These are phyloP conservation scores for Crepidotus sp. DNA, from an alignment of 1,284 basidiomycete genomes.

Conservation along the genomic window DNA sequence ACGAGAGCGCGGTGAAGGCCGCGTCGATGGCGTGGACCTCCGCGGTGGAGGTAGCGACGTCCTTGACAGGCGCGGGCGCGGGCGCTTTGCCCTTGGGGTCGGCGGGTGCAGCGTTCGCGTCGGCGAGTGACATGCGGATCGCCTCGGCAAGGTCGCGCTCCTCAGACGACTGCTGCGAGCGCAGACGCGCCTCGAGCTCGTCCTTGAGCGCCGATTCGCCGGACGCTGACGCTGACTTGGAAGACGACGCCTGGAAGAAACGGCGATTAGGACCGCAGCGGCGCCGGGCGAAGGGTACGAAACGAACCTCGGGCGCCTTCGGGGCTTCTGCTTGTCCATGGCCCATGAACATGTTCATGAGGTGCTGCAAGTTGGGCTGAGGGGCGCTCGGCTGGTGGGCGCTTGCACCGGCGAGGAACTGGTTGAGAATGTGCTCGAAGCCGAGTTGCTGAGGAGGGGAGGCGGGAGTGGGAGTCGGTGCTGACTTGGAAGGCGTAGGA, in stretches of 20 bases:
- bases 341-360: slow-evolving; percentile 13
- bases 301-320: slow-evolving; percentile 8
- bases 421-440: slow-evolving; percentile 7
- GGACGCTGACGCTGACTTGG: background rate
- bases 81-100: slow-evolving; percentile 16
- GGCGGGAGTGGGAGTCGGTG: background rate
- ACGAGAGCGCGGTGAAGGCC: slow-evolving; percentile 28
- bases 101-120: background rate
- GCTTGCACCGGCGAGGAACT: slow-evolving; percentile 4
- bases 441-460: background rate
- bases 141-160: slow-evolving; percentile 16
- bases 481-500: background rate
- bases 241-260: slow-evolving; percentile 3
- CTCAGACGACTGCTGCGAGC: slow-evolving; percentile 3
- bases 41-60: slow-evolving; percentile 26
- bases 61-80: slow-evolving; percentile 22
- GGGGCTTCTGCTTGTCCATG: background rate
- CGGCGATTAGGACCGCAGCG: background rate
- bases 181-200: slow-evolving; percentile 6
- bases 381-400: background rate
- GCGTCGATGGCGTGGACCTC: slow-evolving; percentile 30
- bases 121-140: slow-evolving; percentile 16
- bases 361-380: slow-evolving; percentile 7
- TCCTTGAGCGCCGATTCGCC: slow-evolving; percentile 3
- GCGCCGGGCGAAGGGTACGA: background rate